Evolutionary conservation across 2,329 filamentous ascomycete species (phyloP).

Genomic region (Cordyceps javanica): DNA sequence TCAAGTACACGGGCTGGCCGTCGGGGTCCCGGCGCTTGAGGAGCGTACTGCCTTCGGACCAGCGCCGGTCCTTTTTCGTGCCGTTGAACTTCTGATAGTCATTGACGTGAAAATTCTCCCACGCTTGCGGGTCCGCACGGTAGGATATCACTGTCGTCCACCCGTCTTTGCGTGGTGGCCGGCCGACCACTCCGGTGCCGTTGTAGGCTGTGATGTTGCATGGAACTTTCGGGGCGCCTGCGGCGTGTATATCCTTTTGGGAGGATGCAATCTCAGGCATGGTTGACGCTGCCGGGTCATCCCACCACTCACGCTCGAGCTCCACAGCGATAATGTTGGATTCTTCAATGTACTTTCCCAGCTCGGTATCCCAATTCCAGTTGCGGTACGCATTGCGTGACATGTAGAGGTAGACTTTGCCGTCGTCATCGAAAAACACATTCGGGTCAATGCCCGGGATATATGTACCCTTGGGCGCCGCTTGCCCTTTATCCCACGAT

Average conservation of each 20-base stretch:
- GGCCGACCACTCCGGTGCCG: constrained; percentile 25
- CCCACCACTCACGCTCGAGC: constrained; percentile 29
- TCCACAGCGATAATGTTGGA: constrained; percentile 32
- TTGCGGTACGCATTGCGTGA: constrained; percentile 32
- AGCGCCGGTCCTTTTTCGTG: constrained; percentile 29
- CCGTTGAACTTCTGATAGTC: constrained; percentile 28
- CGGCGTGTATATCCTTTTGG: constrained; percentile 23
- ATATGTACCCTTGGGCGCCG: constrained; percentile 28
- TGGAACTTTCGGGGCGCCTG: constrained; percentile 21
- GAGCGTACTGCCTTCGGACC: constrained; percentile 30
- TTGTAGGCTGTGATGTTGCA: constrained; percentile 28
- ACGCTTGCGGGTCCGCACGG: constrained; percentile 27
- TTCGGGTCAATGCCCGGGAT: constrained; percentile 39
- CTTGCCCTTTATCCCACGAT: constrained; percentile 21
- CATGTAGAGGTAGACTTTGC: constrained; percentile 28
- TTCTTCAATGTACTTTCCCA: constrained; percentile 31
- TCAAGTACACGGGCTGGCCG: constrained; percentile 24
- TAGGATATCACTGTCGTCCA: constrained; percentile 32
- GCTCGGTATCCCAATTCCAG: constrained; percentile 29
- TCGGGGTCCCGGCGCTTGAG: constrained; percentile 19
- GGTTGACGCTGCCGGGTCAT: constrained; percentile 26
- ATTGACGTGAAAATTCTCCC: constrained; percentile 31
- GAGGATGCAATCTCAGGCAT: constrained; percentile 28
- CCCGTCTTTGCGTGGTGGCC: constrained; percentile 29
- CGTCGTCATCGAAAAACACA: constrained; percentile 38